phyloP scores from a whole-genome alignment of 2,329 filamentous ascomycete genomes.

The Ceratocystis albifundus region DNA sequence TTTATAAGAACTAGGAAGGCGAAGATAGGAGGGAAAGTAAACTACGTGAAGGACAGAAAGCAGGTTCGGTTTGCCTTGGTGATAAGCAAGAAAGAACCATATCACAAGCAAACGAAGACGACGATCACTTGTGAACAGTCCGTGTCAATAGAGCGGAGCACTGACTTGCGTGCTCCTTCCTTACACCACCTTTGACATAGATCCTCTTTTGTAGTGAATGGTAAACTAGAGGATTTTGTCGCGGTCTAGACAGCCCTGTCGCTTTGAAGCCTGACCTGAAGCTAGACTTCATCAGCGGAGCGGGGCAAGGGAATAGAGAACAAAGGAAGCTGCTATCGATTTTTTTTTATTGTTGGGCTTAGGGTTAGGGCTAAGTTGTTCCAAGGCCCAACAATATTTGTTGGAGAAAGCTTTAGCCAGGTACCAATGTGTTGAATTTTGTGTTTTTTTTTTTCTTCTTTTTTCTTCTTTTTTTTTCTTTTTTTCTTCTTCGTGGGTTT shows the following conservation, averaged over 20 bases:
- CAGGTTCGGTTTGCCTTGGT: background rate
- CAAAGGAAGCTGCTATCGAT: background rate
- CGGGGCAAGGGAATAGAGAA: background rate
- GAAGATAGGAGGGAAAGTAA: background rate
- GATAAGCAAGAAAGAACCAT: background rate
- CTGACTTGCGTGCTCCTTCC: conserved; percentile 9
- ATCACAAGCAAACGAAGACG: conserved; percentile 7
- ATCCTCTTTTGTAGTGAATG: background rate
- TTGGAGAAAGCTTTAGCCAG: too few relatives aligned
- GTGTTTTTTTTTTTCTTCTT: too few relatives aligned
- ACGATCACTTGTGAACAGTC: background rate
- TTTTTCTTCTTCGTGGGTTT: too few relatives aligned
- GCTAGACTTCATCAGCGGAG: background rate
- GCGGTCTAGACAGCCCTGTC: background rate
- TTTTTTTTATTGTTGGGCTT: background rate
- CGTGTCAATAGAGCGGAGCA: conserved; percentile 7
- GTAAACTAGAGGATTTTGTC: background rate
- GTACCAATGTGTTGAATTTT: too few relatives aligned
- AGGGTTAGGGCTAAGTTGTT: too few relatives aligned
- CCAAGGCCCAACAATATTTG: too few relatives aligned
- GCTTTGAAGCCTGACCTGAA: background rate
- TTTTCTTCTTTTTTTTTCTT: too few relatives aligned
- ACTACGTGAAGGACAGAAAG: background rate
- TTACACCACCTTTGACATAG: background rate
- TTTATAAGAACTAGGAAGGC: background rate